Evolutionary conservation across 192 early-diverging fungal genomes (phyloP).

Genomic region (Backusella westeae): DNA sequence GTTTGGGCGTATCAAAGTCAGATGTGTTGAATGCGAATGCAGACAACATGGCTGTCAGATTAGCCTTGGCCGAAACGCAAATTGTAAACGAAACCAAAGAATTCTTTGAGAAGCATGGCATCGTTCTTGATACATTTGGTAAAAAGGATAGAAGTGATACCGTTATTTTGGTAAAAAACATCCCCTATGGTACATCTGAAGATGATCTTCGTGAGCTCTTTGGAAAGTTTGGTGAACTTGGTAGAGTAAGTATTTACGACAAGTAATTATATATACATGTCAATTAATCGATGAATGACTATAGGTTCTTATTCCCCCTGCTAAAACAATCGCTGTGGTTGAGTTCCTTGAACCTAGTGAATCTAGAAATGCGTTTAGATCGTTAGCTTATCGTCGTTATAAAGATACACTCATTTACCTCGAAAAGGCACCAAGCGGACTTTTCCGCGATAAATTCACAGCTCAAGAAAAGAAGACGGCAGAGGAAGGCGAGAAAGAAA

Average conservation of each 20-base stretch:
- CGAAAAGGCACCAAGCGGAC: conserved; percentile 86
- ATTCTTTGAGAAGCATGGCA: conserved; percentile 85
- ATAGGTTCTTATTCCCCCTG: conserved; percentile 81
- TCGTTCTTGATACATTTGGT: conserved; percentile 77
- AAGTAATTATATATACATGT: background rate
- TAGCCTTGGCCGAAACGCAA: conserved; percentile 98
- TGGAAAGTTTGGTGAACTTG: conserved; percentile 85
- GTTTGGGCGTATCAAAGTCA: conserved; percentile 85
- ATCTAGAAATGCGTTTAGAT: conserved; percentile 83
- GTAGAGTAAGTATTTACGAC: conserved; percentile 55
- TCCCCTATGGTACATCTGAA: conserved; percentile 78
- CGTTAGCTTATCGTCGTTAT: conserved; percentile 89
- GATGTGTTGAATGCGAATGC: conserved; percentile 86
- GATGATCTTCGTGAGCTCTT: conserved; percentile 82
- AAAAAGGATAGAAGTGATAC: conserved; percentile 81
- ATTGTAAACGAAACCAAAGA: conserved; percentile 93
- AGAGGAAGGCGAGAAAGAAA: conserved; percentile 31
- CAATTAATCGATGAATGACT: background rate
- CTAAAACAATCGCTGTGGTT: conserved; percentile 90
- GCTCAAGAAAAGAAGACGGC: conserved; percentile 33
- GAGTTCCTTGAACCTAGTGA: conserved; percentile 91
- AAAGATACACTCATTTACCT: conserved; percentile 90
- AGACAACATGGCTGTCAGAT: conserved; percentile 88
- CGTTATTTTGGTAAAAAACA: conserved; percentile 95
- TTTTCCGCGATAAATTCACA: conserved; percentile 69